Base-by-base conservation (phyloP, 1,139 yeast species). In the Sugiyamaella castrensis region DNA sequence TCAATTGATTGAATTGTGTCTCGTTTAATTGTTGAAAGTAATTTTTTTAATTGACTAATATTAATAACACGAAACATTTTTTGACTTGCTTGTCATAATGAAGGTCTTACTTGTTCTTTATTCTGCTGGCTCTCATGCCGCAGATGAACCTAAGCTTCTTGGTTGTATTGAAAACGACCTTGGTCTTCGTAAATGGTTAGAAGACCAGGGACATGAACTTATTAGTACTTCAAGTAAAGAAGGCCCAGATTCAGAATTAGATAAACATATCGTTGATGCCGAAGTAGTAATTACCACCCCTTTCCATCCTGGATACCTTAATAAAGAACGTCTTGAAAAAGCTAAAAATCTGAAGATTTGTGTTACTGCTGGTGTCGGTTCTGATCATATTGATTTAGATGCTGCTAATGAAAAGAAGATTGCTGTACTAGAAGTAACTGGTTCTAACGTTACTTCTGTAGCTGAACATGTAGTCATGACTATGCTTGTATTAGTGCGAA, bases 381-480 rank as follows among this genome's bases (percentile, higher is more conserved):
- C 88, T 10, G 95, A 86, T 66, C 94, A 86, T 67, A 74, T 85
- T 55, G 94, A 85, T 62, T 75, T 86, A 61, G 75, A 76, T 57
- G 87, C 87, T 57, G 88, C 89, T 57, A 83, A 84, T 66, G 79
- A 79, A 61, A 66, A 69, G 50, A 71, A 74, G 55, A 78, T 86
- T 61, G 76, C 85, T 13, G 94, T 86, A 19, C 71, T 81, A 46
- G 94, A 85, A 70, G 94, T 85, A 48, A 86, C 95, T 32, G 94
- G 94, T 5, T 82, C 91, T 47, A 85, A 86, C 63, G 91, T 85
- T 43, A 79, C 76, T 24, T 82, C 91, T 4, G 94, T 86, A 39
- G 91, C 94, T 8, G 95, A 86, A 68, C 94, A 85, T 61, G 92
- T 80, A 39, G 66, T 86, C 44, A 81, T 85, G 85, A 81, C 87